Evolutionary conservation across 345 rosid species (phyloP).

Genomic region (Aquilaria sinensis): DNA sequence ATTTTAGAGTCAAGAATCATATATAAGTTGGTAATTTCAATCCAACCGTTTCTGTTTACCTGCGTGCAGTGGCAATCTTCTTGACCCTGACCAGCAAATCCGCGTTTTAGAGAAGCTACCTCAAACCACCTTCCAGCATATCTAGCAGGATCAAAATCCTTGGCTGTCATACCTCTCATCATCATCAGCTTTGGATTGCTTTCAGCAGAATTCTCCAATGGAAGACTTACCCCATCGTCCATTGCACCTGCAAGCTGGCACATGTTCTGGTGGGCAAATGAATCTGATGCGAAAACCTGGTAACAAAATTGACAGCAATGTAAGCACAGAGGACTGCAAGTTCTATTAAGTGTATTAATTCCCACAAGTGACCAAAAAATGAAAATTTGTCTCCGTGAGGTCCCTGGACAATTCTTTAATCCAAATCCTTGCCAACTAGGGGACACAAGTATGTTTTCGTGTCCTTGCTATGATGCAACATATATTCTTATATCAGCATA

Average conservation of each 20-base stretch:
- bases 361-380: background rate
- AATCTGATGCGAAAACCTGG: constrained; percentile 61
- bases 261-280: constrained; percentile 27
- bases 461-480: no score
- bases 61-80: constrained; percentile 98
- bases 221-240: constrained; percentile 39
- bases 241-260: constrained; percentile 60
- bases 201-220: constrained; percentile 43
- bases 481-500: background rate
- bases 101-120: constrained; percentile 94
- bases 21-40: background rate
- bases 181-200: constrained; percentile 56
- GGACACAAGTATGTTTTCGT: no score
- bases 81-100: constrained; percentile 97
- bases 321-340: constrained; percentile 5
- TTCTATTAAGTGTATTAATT: background rate
- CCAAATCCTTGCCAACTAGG: background rate
- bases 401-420: background rate
- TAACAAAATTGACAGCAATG: constrained; percentile 8
- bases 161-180: constrained; percentile 93
- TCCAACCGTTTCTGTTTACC: constrained; percentile 29
- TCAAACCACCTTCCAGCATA: constrained; percentile 98
- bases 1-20: background rate
- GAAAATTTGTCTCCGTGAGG: background rate
- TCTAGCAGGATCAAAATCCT: constrained; percentile 74